These are phyloP conservation scores for Chaetomium olivaceum DNA, from an alignment of 2,329 filamentous ascomycete species.

Conservation along the genomic window DNA sequence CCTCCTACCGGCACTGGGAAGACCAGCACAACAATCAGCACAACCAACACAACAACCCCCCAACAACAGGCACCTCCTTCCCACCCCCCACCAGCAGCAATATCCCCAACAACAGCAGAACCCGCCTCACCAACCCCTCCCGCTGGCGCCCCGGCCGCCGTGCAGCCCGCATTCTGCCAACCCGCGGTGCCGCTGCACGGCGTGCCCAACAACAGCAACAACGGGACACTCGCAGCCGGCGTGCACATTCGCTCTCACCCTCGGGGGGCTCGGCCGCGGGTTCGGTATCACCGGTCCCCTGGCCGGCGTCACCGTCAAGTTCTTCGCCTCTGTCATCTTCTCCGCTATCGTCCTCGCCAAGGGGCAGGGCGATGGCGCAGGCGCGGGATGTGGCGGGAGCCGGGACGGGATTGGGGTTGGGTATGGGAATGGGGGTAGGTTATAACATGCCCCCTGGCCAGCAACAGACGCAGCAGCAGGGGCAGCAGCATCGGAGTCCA, in stretches of 20 bases:
- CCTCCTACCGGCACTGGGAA: constrained; percentile 37
- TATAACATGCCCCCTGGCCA: neutral
- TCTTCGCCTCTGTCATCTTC: neutral
- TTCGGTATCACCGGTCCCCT: neutral
- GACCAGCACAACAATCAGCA: constrained; percentile 14
- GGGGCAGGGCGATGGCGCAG: neutral
- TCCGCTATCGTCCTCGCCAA: neutral
- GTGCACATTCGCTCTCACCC: constrained; percentile 12
- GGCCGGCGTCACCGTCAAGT: neutral
- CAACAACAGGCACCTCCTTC: neutral
- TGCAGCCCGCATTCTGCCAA: neutral
- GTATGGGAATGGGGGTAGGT: neutral
- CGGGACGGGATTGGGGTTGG: neutral
- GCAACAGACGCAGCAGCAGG: neutral
- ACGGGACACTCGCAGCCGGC: neutral
- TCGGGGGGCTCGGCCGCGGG: neutral
- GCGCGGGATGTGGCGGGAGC: no score
- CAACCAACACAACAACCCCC: neutral
- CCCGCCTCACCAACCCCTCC: neutral
- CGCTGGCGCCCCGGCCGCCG: neutral
- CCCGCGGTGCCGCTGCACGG: neutral
- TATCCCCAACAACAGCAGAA: neutral
- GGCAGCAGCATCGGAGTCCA: constrained; percentile 11
- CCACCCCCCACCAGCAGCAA: neutral
- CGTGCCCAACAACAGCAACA: neutral